Conservation (phyloP, 208 protist genomes). For the Crithidia fasciculata region DNA sequence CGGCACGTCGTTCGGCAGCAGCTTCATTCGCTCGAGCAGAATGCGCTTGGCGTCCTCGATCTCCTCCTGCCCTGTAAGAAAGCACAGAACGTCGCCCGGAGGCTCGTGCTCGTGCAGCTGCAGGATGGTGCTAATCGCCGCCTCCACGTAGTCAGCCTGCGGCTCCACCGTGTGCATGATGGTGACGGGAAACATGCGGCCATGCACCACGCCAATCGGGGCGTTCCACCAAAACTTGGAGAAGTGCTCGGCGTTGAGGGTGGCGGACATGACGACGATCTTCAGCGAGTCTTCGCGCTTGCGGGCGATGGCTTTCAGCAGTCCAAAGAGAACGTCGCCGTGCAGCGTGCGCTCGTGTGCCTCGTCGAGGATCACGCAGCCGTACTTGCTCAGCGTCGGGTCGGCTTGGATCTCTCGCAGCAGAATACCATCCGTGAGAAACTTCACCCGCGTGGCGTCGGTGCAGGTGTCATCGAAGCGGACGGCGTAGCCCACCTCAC, state of each 20-base stretch:
- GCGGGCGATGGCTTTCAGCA: constrained; percentile 88
- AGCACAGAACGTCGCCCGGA: constrained; percentile 98
- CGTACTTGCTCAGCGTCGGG: constrained; percentile 93
- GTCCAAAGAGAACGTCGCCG: constrained; percentile 91
- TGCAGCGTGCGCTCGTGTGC: constrained; percentile 99
- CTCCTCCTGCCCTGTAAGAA: constrained; percentile 98
- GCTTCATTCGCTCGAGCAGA: constrained; percentile 77
- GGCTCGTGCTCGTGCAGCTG: constrained; percentile 97
- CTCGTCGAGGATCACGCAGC: constrained; percentile 99
- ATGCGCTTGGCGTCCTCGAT: constrained; percentile 90
- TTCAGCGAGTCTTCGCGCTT: constrained; percentile 75
- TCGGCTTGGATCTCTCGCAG: constrained; percentile 96
- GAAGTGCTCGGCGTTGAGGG: constrained; percentile 96
- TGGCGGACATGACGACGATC: constrained; percentile 98
- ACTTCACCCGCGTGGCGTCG: constrained; percentile 91
- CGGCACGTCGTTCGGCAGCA: constrained; percentile 62
- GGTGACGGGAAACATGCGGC: constrained; percentile 91
- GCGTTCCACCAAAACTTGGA: constrained; percentile 94
- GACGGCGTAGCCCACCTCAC: constrained; percentile 93
- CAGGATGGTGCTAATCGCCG: constrained; percentile 96
- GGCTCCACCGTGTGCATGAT: constrained; percentile 94
- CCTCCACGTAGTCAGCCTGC: constrained; percentile 97
- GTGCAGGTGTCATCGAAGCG: constrained; percentile 95
- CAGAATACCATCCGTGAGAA: constrained; percentile 97
- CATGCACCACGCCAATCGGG: constrained; percentile 91